Evolutionary conservation across 345 rosid genomes (phyloP).

Genomic region (Diplotaxis tenuifolia): DNA sequence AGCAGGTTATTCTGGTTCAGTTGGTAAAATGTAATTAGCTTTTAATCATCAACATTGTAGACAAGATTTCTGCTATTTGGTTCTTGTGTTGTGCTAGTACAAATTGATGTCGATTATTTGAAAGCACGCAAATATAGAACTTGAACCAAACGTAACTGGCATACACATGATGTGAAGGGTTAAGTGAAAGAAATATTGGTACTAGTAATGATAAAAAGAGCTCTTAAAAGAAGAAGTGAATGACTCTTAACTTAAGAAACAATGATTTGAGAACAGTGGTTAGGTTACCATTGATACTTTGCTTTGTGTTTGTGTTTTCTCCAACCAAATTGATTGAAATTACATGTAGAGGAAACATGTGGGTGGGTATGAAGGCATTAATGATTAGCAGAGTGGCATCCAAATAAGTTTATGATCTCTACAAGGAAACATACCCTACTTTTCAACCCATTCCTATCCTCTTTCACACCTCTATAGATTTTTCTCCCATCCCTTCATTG

Average conservation of each 20-base stretch:
- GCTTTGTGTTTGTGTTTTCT: conserved; percentile 32
- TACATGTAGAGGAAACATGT: conserved; percentile 32
- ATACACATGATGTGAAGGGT: not conserved
- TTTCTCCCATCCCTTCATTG: not conserved
- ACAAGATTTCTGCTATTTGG: not conserved
- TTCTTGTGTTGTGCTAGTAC: not conserved
- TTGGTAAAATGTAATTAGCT: too few species aligned
- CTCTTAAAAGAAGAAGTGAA: not conserved
- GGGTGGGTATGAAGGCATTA: conserved; percentile 32
- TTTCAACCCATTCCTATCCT: not conserved
- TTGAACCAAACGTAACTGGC: not conserved
- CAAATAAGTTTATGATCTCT: conserved; percentile 10
- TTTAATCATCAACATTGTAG: too few species aligned
- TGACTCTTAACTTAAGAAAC: conserved; percentile 12
- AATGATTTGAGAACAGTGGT: conserved; percentile 22
- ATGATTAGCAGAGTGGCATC: conserved; percentile 23
- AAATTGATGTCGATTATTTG: not conserved
- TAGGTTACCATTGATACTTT: conserved; percentile 6
- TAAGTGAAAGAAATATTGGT: not conserved
- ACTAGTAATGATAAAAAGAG: not conserved
- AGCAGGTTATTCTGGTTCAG: too few species aligned
- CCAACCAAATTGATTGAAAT: conserved; percentile 28
- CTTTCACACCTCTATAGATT: conserved; percentile 6
- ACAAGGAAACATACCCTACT: conserved; percentile 18
- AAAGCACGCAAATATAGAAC: not conserved